Percentiles rank a stretch among this genome's conserved stretches.
Evolutionary conservation across 768 basidiomycete species (phyloP).

Genomic region (Vishniacozyma victoriae): DNA sequence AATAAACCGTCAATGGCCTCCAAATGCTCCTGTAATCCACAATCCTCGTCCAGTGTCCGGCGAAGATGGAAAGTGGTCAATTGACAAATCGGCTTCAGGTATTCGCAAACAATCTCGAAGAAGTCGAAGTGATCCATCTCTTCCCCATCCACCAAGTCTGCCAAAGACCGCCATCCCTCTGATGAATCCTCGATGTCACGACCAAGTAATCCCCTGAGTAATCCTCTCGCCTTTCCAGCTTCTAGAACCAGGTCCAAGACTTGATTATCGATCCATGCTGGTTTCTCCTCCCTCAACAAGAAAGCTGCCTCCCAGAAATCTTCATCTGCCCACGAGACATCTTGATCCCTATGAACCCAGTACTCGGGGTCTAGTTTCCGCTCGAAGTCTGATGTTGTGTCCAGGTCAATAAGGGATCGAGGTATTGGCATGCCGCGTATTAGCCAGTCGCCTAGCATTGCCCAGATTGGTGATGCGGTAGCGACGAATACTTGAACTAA

Average conservation of each 20-base stretch:
- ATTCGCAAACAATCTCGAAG: background rate
- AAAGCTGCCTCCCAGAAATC: constrained; percentile 38
- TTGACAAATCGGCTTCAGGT: constrained; percentile 19
- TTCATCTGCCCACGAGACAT: constrained; percentile 40
- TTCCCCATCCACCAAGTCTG: constrained; percentile 3
- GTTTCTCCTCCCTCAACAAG: constrained; percentile 10
- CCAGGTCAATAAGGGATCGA: background rate
- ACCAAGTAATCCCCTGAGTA: constrained; percentile 15
- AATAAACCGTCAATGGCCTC: constrained; percentile 37
- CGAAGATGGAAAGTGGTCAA: constrained; percentile 23
- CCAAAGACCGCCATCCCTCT: too few species aligned
- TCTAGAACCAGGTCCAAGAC: constrained; percentile 17
- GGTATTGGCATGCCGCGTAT: constrained; percentile 33
- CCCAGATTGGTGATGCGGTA: constrained; percentile 24
- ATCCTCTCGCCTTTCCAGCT: constrained; percentile 34
- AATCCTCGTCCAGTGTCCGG: constrained; percentile 30
- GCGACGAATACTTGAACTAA: constrained; percentile 14
- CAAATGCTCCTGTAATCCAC: constrained; percentile 33
- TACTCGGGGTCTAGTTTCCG: constrained; percentile 24
- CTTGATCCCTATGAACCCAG: constrained; percentile 27
- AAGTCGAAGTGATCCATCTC: background rate
- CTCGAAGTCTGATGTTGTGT: constrained; percentile 7
- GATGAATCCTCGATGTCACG: too few species aligned
- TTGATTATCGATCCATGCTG: constrained; percentile 19
- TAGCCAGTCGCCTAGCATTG: constrained; percentile 28